Base-by-base conservation (phyloP, 139 green algal genomes). In the Coelastrella sp. region DNA sequence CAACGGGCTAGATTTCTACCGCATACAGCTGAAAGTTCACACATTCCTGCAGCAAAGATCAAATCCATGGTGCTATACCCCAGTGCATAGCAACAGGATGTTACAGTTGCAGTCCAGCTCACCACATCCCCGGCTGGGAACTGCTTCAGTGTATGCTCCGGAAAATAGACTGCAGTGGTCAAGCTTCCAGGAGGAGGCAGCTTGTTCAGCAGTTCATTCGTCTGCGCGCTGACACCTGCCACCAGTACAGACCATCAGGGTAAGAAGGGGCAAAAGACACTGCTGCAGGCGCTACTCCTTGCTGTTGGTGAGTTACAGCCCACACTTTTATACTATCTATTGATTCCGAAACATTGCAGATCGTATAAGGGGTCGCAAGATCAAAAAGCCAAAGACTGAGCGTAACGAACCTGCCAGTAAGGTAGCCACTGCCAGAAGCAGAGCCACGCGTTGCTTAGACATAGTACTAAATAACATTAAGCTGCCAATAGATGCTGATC, bases 101-200 rank as follows among this genome's bases (percentile, higher is more conserved):
- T 32, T 77, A 2, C 34, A 4, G 9, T 11, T 41, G 19, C 60
- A n/a, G 23, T 2, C 13, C 32, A 5, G 51, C 80, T 79, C 51
- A 86, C 80, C 48, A 80, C 50, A 59, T 86, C 80, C 13, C 87
- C 89, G 17, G 75, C 81, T 13, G 89, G 83, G 51, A 93, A 89
- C 67, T 88, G 77, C 43, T 87, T 84, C 25, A 59, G 43, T 8
- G 78, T 67, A 66, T 91, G 77, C 38, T 89, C 78, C 4, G 89
- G 89, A 51, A 93, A 87, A 59, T 82, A 87, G 13, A 75, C 40
- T 43, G 51, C 53, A 23, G 64, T 57, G 69, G 57, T 75, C 27
- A 87, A 30, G 37, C 25, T 38, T 13, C 81, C 81, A 19, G 81
- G 37, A 17, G 81, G 30, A 27, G 67, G 62, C 34, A 86, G 68